Evolutionary conservation across 208 protist genomes (phyloP).

Genomic region (Trichomonas vaginalis): DNA sequence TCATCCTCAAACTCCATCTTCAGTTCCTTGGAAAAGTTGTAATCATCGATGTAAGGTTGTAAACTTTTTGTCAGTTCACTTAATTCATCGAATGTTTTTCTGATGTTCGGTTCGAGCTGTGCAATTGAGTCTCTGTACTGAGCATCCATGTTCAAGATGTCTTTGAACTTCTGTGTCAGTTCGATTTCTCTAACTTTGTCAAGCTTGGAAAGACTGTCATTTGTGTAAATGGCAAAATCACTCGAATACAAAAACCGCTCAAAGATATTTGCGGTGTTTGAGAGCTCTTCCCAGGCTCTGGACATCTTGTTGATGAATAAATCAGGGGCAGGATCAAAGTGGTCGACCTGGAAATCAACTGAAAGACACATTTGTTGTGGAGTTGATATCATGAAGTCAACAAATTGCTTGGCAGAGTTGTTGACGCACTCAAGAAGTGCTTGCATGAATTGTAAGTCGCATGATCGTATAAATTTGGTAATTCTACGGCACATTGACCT

Average conservation of each 20-base stretch:
- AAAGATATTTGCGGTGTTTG: neutral
- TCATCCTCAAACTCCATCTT: conserved; percentile 1
- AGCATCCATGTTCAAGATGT: neutral
- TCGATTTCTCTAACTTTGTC: neutral
- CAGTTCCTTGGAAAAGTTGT: neutral
- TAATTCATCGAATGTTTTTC: neutral
- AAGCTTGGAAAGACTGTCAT: neutral
- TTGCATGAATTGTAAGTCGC: neutral
- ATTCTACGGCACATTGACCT: neutral
- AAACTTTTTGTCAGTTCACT: neutral
- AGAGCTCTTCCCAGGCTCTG: neutral
- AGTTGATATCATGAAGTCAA: neutral
- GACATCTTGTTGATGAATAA: neutral
- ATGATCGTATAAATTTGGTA: neutral
- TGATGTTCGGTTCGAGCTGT: neutral
- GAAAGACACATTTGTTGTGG: neutral
- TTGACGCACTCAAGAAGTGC: neutral
- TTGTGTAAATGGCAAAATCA: neutral
- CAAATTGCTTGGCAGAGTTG: neutral
- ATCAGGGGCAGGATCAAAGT: neutral
- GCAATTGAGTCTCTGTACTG: neutral
- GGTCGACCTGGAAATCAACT: neutral
- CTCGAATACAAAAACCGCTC: neutral
- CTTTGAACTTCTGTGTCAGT: neutral
- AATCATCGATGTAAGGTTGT: neutral